Percentiles rank a stretch among this genome's conserved stretches.
These are phyloP conservation scores for Scheffersomyces coipomensis DNA, from an alignment of 805 yeast genomes.

Conservation along the genomic window DNA sequence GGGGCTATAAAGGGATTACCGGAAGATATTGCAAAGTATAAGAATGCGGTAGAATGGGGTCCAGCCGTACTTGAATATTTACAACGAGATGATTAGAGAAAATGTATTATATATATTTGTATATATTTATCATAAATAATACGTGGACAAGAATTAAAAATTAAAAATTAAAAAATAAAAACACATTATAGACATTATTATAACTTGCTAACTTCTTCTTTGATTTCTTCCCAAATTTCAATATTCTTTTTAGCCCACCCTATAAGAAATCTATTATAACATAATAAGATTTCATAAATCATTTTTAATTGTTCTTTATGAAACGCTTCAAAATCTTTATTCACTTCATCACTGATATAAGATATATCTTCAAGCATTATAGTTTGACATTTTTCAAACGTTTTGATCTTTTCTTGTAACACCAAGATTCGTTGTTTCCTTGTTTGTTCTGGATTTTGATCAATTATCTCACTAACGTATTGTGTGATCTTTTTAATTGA, in stretches of 20 bases:
- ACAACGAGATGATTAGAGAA: background rate
- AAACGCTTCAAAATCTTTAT: constrained; percentile 49
- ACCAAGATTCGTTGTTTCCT: constrained; percentile 52
- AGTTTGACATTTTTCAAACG: constrained; percentile 50
- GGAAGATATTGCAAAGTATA: constrained; percentile 57
- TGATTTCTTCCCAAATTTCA: constrained; percentile 68
- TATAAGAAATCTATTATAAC: constrained; percentile 54
- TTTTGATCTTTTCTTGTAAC: constrained; percentile 49
- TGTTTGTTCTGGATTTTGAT: constrained; percentile 64
- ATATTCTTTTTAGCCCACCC: constrained; percentile 69
- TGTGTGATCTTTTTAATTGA: constrained; percentile 50
- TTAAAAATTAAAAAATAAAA: background rate
- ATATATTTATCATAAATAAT: no score
- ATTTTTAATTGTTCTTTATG: constrained; percentile 50
- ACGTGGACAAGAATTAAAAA: no score
- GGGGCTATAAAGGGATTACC: constrained; percentile 68
- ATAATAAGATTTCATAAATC: constrained; percentile 48
- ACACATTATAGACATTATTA: constrained; percentile 5
- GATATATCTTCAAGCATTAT: constrained; percentile 42
- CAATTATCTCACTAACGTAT: constrained; percentile 55
- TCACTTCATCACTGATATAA: constrained; percentile 41
- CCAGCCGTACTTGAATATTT: constrained; percentile 49
- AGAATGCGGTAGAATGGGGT: constrained; percentile 68
- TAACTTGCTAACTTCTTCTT: constrained; percentile 31
- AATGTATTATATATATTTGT: background rate